Percentiles rank a stretch among this genome's conserved stretches.
phyloP scores from a whole-genome alignment of 1,284 basidiomycete genomes.

The Ustilago sp. region DNA sequence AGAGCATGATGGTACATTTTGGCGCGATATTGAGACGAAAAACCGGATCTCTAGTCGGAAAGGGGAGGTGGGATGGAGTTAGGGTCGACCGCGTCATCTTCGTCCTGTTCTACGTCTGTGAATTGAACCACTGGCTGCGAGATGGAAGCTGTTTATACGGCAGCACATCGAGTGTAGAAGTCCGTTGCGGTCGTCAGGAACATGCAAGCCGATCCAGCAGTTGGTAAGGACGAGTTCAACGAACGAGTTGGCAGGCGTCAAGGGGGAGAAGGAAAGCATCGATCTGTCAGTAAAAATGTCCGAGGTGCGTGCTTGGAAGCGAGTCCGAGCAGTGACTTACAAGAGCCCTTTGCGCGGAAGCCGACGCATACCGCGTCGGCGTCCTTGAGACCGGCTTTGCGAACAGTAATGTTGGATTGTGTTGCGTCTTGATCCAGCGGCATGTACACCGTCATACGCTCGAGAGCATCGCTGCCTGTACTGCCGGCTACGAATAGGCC shows the following conservation, averaged over 20 bases:
- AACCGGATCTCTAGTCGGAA: conserved; percentile 13
- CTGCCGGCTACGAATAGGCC: conserved; percentile 43
- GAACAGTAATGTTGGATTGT: conserved; percentile 25
- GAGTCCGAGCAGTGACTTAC: conserved; percentile 19
- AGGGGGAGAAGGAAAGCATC: background rate
- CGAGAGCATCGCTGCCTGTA: conserved; percentile 22
- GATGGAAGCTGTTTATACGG: conserved; percentile 22
- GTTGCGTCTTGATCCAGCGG: conserved; percentile 36
- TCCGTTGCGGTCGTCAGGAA: background rate
- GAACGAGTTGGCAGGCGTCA: background rate
- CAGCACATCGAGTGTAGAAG: background rate
- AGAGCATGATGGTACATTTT: background rate
- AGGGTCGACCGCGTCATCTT: conserved; percentile 35
- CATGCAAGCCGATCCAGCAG: background rate
- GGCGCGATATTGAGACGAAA: background rate
- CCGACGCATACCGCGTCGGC: conserved; percentile 43
- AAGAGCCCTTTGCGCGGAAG: conserved; percentile 37
- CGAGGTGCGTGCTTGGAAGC: background rate
- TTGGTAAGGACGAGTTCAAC: background rate
- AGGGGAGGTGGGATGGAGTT: conserved; percentile 37
- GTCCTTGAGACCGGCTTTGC: conserved; percentile 49
- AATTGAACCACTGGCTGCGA: conserved; percentile 48
- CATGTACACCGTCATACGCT: conserved; percentile 44
- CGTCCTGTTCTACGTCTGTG: conserved; percentile 42
- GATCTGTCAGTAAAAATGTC: background rate